Conservation (phyloP, 371 early-diverging fungal species). For the Mortierella sp. region DNA sequence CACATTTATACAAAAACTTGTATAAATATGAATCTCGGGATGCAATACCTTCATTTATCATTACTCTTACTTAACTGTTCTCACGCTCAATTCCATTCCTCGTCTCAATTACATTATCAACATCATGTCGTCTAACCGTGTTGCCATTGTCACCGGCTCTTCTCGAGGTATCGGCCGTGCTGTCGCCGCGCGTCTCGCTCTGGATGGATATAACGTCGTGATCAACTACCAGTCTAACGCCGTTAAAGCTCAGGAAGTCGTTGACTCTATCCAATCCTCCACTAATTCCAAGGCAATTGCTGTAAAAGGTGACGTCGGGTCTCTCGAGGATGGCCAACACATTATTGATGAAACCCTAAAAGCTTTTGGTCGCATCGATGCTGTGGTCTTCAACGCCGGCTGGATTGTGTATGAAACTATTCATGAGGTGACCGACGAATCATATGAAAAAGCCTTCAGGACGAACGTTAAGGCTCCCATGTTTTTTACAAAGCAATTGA, state of each 20-base stretch:
- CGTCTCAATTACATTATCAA: neutral
- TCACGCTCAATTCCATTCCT: neutral
- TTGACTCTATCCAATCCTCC: constrained; percentile 28
- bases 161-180: constrained; percentile 42
- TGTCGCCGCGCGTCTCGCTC: constrained; percentile 32
- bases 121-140: constrained; percentile 18
- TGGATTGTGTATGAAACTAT: constrained; percentile 31
- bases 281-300: constrained; percentile 34
- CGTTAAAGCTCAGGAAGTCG: constrained; percentile 32
- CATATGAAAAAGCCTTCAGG: constrained; percentile 36
- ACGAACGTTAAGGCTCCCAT: constrained; percentile 50
- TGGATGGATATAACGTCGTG: constrained; percentile 33
- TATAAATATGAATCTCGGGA: too few species aligned
- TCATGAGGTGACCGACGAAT: constrained; percentile 32
- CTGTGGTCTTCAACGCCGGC: constrained; percentile 51
- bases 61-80: neutral
- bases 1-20: too few species aligned
- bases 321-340: constrained; percentile 18
- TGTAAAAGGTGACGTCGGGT: constrained; percentile 46
- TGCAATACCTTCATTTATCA: neutral
- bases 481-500: constrained; percentile 38
- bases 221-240: constrained; percentile 35
- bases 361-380: constrained; percentile 43
- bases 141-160: constrained; percentile 41
- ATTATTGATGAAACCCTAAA: constrained; percentile 31